A percentile compares a stretch with the other conserved stretches of the same genome.
Conservation (phyloP, 2,329 filamentous ascomycete genomes). For the Penicillium italicum region DNA sequence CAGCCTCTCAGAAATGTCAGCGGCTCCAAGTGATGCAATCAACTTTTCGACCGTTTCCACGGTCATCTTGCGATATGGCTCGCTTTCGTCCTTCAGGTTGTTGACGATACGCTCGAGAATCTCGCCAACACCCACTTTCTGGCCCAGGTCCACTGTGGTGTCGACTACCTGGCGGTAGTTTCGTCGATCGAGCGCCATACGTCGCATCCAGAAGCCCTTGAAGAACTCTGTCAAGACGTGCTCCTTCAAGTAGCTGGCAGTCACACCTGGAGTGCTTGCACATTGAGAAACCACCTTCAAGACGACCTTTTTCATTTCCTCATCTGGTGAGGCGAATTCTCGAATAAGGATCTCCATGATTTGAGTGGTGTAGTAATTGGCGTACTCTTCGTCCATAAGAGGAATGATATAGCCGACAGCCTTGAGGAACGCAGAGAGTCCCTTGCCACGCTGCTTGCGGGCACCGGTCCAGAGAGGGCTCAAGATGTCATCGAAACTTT, state of each 20-base stretch:
- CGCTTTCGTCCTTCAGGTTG: conserved; percentile 97
- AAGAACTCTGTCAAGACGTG: conserved; percentile 95
- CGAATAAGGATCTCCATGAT: conserved; percentile 98
- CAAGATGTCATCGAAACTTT: conserved; percentile 96
- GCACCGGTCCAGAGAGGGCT: conserved; percentile 97
- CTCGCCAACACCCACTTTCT: conserved; percentile 96
- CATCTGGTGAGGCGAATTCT: conserved; percentile 94
- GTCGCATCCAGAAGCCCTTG: conserved; percentile 96
- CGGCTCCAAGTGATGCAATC: conserved; percentile 85
- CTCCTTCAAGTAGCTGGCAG: conserved; percentile 89
- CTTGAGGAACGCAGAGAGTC: conserved; percentile 91
- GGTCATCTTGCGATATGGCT: conserved; percentile 98
- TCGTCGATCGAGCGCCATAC: conserved; percentile 95
- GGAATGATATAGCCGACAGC: conserved; percentile 98
- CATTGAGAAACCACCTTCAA: conserved; percentile 96
- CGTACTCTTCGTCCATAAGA: conserved; percentile 98
- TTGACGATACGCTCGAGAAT: conserved; percentile 89
- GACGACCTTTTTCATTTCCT: conserved; percentile 99
- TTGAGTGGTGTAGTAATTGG: conserved; percentile 97
- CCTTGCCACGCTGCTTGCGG: conserved; percentile 93
- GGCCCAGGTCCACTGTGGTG: conserved; percentile 92
- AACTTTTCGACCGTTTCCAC: conserved; percentile 97
- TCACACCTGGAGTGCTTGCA: conserved; percentile 89
- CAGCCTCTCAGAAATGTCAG: conserved; percentile 86
- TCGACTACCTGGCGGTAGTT: conserved; percentile 98